phyloP scores from a whole-genome alignment of 805 yeast genomes.

The Zygosaccharomyces lentus region DNA sequence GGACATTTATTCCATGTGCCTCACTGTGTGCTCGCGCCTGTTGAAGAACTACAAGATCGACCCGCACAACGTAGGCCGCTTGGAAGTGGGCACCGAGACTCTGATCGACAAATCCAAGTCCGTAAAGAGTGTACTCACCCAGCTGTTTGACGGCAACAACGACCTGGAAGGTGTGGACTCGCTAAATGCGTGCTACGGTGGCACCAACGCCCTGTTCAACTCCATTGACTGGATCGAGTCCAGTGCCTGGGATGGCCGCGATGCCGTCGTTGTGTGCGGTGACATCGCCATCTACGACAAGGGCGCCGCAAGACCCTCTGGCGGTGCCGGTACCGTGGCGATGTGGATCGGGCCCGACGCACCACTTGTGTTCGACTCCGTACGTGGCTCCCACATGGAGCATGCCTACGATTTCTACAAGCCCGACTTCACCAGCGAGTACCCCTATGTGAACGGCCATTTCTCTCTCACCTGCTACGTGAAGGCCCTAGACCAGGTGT shows the following conservation, averaged over 20 bases:
- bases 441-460: conserved; percentile 97
- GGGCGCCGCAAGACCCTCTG: conserved; percentile 99
- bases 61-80: conserved; percentile 76
- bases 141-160: conserved; percentile 79
- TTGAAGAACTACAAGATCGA: conserved; percentile 80
- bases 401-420: conserved; percentile 98
- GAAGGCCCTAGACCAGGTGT: conserved; percentile 85
- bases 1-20: conserved; percentile 90
- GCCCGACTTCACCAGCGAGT: conserved; percentile 94
- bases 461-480: conserved; percentile 91
- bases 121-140: conserved; percentile 93
- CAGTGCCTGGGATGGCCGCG: conserved; percentile 95
- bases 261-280: conserved; percentile 94
- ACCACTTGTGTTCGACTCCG: conserved; percentile 85
- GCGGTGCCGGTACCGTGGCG: conserved; percentile 98
- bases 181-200: conserved; percentile 97
- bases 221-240: conserved; percentile 95
- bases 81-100: conserved; percentile 98
- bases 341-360: conserved; percentile 95
- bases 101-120: conserved; percentile 94
- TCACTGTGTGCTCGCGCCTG: conserved; percentile 79
- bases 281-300: conserved; percentile 96
- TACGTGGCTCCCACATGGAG: conserved; percentile 91
- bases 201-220: conserved; percentile 91
- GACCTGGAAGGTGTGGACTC: conserved; percentile 97